Conservation (phyloP, 306 rosid genomes). For the Sechiopsis laciniata region DNA sequence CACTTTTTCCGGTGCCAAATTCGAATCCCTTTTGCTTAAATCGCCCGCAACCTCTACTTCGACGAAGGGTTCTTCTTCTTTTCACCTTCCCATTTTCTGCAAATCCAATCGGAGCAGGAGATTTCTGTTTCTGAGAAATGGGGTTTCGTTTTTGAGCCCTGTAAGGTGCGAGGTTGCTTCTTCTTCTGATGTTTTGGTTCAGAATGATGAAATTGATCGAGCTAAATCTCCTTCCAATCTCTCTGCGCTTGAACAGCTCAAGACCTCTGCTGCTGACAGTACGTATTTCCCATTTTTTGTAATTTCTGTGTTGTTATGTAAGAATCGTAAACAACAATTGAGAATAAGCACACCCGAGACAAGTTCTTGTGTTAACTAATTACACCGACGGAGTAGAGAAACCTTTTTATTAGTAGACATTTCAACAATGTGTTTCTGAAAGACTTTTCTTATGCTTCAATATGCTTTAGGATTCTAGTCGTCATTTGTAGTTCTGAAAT, state of each 20-base stretch:
- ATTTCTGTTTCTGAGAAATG: slow-evolving; percentile 40
- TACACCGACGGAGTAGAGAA: too few relatives aligned
- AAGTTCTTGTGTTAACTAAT: too few relatives aligned
- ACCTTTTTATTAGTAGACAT: too few relatives aligned
- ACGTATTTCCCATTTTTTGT: slow-evolving; percentile 15
- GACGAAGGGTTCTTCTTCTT: slow-evolving; percentile 24
- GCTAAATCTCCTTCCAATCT: slow-evolving; percentile 25
- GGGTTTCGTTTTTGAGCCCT: neutral
- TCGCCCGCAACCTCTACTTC: slow-evolving; percentile 38
- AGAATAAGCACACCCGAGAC: too few relatives aligned
- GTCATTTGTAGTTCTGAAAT: neutral
- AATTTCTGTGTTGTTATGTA: neutral
- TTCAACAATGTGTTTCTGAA: neutral
- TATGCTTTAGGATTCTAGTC: neutral
- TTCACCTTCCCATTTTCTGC: slow-evolving; percentile 28
- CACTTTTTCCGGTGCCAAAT: slow-evolving; percentile 45
- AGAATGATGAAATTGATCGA: slow-evolving; percentile 26
- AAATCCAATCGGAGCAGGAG: slow-evolving; percentile 34
- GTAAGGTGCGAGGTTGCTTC: slow-evolving; percentile 51
- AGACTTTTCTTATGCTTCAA: slow-evolving; percentile 13
- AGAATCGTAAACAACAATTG: too few relatives aligned
- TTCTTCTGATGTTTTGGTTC: slow-evolving; percentile 30
- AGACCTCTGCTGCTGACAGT: slow-evolving; percentile 85
- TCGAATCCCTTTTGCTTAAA: slow-evolving; percentile 40
- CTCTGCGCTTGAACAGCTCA: slow-evolving; percentile 88